phyloP scores from a whole-genome alignment of 352 stramenopile genomes.

The Pythium phragmitis region DNA sequence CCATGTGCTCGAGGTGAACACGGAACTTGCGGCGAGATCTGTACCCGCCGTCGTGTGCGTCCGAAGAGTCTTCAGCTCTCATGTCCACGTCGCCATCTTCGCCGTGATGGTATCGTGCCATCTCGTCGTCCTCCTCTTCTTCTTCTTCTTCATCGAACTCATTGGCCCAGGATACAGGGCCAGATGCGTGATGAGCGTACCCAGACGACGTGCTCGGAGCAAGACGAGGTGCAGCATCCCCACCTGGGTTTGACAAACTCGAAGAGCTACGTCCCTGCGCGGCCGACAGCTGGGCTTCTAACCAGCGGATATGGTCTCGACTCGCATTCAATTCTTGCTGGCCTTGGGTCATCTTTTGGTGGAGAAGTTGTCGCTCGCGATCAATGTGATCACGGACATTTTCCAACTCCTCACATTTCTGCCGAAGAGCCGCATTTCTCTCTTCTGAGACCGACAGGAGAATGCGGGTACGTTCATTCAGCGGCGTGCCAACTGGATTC shows the following conservation, averaged over 20 bases:
- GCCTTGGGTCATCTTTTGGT: constrained; percentile 44
- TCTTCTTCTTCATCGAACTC: constrained; percentile 68
- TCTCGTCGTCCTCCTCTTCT: constrained; percentile 44
- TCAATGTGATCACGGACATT: constrained; percentile 37
- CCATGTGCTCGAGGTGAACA: constrained; percentile 54
- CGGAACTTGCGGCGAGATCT: constrained; percentile 45
- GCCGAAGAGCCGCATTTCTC: constrained; percentile 57
- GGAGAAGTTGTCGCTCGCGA: constrained; percentile 49
- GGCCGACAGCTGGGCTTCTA: constrained; percentile 58
- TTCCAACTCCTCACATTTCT: constrained; percentile 81
- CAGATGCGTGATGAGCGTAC: constrained; percentile 10
- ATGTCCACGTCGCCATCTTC: constrained; percentile 50
- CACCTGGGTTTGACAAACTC: constrained; percentile 23
- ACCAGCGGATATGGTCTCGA: constrained; percentile 57
- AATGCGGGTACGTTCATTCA: constrained; percentile 63
- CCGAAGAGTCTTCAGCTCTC: constrained; percentile 27
- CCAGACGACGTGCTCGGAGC: constrained; percentile 13
- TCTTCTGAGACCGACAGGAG: constrained; percentile 80
- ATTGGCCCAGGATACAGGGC: constrained; percentile 61
- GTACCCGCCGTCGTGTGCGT: constrained; percentile 2
- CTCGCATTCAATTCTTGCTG: constrained; percentile 50
- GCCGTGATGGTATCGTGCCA: constrained; percentile 36
- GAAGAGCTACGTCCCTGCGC: constrained; percentile 16
- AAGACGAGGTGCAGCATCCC: background rate
- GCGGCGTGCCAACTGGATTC: constrained; percentile 29